phyloP scores from a whole-genome alignment of 2,329 filamentous ascomycete species.

The Penicillium expansum region DNA sequence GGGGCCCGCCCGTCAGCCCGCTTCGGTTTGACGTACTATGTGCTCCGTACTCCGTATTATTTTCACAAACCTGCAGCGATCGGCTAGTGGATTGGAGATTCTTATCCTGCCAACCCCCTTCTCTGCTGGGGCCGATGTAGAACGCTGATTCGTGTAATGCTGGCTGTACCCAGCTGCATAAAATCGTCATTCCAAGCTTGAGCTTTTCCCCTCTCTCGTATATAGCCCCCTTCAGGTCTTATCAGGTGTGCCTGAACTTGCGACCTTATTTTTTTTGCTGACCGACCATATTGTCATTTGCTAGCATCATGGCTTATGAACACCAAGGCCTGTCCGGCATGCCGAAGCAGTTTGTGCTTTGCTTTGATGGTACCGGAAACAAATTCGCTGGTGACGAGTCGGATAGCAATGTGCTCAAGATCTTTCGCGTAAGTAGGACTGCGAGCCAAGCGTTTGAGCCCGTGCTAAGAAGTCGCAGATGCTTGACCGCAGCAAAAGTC shows the following conservation, averaged over 20 bases:
- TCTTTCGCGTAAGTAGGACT: conserved; percentile 40
- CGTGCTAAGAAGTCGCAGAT: conserved; percentile 27
- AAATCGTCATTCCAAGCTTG: background rate
- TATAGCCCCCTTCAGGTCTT: conserved; percentile 11
- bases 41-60: too few species aligned
- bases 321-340: conserved; percentile 19
- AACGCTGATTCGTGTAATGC: conserved; percentile 14
- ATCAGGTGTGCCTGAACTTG: background rate
- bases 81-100: conserved; percentile 12
- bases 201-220: conserved; percentile 6
- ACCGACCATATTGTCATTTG: background rate
- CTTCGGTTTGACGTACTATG: conserved; percentile 21
- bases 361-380: conserved; percentile 47
- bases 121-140: conserved; percentile 4
- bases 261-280: background rate
- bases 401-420: conserved; percentile 49
- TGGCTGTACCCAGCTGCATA: background rate
- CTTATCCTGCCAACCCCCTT: conserved; percentile 12
- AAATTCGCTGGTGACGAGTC: conserved; percentile 45
- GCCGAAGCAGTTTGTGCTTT: conserved; percentile 42
- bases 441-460: background rate
- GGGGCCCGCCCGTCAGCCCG: conserved; percentile 9
- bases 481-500: conserved; percentile 41
- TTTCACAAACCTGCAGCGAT: conserved; percentile 17
- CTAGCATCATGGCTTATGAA: conserved; percentile 17